Base-by-base conservation (phyloP, 2,329 filamentous ascomycete genomes). In the Hirsutella thompsonii region DNA sequence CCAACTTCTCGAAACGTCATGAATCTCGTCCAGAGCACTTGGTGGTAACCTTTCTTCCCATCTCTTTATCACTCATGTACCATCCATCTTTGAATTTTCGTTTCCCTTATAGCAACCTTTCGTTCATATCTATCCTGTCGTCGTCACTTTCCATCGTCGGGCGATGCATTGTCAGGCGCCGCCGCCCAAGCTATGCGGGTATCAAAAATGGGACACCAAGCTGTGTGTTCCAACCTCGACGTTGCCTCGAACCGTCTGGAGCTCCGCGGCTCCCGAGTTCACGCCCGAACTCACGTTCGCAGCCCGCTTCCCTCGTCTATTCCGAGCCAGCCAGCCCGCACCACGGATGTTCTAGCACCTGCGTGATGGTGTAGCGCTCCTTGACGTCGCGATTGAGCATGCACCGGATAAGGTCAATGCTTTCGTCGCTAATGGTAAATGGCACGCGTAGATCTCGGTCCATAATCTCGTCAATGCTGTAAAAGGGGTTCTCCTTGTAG, bases 401-500 rank as follows among this genome's bases (percentile, higher is more conserved):
- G 56, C 80, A 72, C 34, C 87, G 78, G 47, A 98, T 83, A 40
- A 98, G 70, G 52, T 95, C 83, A 49, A 98, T 93, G 60, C 88
- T 94, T 49, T 89, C 83, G 48, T 95, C 88, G 59, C 86, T 88
- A 66, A 90, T 79, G 28, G 83, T 75, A 58, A 85, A 95, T 0
- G 92, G 92, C 21, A 98, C 81, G 37, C 92, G 78, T 44, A 98
- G 69, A 52, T 95, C 90, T 55, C 90, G 89, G 59, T 98, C 92
- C 76, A 96, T 93, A 55, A 98, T 98, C 68, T 98, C 92, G 60
- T 98, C 92, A 54, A 96, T 92, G 62, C 84, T 93, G 72, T 96
- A 96, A 62, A 95, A 98, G 1, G 92, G 90, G 56, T 98, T 98
- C 65, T 98, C 92, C 66, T 96, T 98, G 73, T 98, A 98, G 55